phyloP scores from a whole-genome alignment of 23 red algal species.

The Gracilaria gracilis region DNA sequence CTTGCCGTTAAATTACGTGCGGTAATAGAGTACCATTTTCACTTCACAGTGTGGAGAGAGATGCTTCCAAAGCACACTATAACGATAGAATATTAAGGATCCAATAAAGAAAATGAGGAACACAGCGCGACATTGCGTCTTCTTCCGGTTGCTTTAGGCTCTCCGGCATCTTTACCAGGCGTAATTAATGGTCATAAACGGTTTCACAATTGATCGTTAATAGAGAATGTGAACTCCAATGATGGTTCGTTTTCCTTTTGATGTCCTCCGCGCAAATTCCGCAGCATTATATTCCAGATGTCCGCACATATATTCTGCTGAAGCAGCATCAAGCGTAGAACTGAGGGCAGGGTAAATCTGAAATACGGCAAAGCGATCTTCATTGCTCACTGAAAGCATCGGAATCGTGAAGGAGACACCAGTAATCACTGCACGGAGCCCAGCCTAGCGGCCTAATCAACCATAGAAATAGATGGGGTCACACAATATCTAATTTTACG shows the following conservation, averaged over 20 bases:
- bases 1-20: no score
- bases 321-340: conserved; percentile 48
- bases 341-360: conserved; percentile 57
- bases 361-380: conserved; percentile 43
- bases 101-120: no score
- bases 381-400: conserved; percentile 45
- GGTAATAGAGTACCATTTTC: no score
- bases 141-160: no score
- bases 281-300: conserved; percentile 47
- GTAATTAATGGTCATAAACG: no score
- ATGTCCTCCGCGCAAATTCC: conserved; percentile 10
- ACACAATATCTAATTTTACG: conserved; percentile 36
- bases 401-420: conserved; percentile 34
- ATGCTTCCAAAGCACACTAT: no score
- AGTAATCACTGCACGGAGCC: conserved; percentile 26
- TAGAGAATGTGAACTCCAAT: no score
- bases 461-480: conserved; percentile 56
- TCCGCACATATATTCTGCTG: conserved; percentile 18
- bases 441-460: conserved; percentile 15
- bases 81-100: no score
- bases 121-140: no score
- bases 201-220: no score
- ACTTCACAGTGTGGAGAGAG: no score
- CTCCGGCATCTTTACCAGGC: no score
- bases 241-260: background rate